Conservation (phyloP, 495 filamentous ascomycete species). For the Hypoxylon trugodes region DNA sequence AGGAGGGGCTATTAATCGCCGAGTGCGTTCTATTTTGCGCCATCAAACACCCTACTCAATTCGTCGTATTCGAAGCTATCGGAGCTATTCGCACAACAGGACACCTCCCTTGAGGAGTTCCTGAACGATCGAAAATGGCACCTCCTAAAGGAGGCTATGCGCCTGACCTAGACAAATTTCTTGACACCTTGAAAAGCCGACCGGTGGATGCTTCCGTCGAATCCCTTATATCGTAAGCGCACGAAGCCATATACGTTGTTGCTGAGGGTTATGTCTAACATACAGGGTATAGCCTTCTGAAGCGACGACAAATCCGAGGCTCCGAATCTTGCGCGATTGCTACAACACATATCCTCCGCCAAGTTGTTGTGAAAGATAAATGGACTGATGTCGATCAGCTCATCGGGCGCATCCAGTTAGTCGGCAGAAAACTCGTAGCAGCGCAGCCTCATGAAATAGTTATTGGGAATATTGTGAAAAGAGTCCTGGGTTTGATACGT, state of each 20-base stretch:
- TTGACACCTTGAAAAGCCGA: constrained; percentile 75
- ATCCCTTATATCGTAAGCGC: constrained; percentile 77
- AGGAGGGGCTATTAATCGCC: neutral
- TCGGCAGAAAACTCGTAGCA: constrained; percentile 75
- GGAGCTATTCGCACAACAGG: neutral
- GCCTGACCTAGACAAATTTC: constrained; percentile 76
- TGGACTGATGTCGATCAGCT: constrained; percentile 79
- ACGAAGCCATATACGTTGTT: constrained; percentile 7
- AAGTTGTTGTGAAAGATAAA: constrained; percentile 77
- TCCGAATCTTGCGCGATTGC: constrained; percentile 89
- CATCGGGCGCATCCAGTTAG: constrained; percentile 75
- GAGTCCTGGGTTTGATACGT: constrained; percentile 87
- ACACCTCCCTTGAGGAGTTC: neutral
- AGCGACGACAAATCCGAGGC: constrained; percentile 86
- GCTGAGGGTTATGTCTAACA: constrained; percentile 13
- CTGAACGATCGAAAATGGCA: constrained; percentile 46
- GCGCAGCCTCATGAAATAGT: constrained; percentile 90
- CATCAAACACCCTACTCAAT: constrained; percentile 2
- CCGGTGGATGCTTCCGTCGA: constrained; percentile 83
- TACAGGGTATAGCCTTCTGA: constrained; percentile 71
- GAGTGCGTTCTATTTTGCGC: constrained; percentile 19
- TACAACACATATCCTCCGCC: constrained; percentile 84
- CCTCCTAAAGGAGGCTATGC: constrained; percentile 57
- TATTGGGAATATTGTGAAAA: constrained; percentile 91
- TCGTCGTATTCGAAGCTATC: constrained; percentile 4